Conservation (phyloP, 2,329 filamentous ascomycete genomes). For the Pseudofabraea citricarpa region DNA sequence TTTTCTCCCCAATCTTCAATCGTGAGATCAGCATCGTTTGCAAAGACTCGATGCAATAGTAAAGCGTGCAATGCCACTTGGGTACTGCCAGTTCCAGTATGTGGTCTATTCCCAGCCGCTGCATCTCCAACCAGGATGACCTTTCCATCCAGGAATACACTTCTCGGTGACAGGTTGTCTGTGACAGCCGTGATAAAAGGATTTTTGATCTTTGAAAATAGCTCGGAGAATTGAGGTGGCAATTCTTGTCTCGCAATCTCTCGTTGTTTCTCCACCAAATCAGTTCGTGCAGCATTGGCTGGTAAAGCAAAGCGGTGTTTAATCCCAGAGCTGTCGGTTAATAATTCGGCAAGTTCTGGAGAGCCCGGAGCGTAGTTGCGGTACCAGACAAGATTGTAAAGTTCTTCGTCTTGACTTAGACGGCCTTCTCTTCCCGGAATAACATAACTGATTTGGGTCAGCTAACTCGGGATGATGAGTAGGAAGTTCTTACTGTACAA, state of each 20-base stretch:
- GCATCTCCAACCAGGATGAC: constrained; percentile 39
- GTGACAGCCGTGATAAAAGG: constrained; percentile 38
- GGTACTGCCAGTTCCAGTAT: constrained; percentile 36
- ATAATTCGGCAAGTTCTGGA: constrained; percentile 16
- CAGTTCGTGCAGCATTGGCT: constrained; percentile 3
- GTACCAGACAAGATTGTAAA: constrained; percentile 40
- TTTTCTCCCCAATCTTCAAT: constrained; percentile 4
- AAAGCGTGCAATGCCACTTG: constrained; percentile 29
- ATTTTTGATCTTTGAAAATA: constrained; percentile 32
- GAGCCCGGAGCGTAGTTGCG: constrained; percentile 22
- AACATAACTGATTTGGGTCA: constrained; percentile 28
- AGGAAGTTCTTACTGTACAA: neutral
- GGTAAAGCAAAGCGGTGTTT: constrained; percentile 11
- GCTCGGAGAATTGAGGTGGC: constrained; percentile 18
- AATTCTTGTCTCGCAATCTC: constrained; percentile 1
- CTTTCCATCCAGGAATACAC: constrained; percentile 32
- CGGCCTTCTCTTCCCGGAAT: constrained; percentile 36
- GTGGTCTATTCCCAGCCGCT: constrained; percentile 36
- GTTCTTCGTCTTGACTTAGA: constrained; percentile 30
- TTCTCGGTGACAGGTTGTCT: constrained; percentile 29
- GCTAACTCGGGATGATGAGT: no score
- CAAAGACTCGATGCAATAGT: constrained; percentile 12
- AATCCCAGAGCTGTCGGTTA: constrained; percentile 22
- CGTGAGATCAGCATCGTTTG: constrained; percentile 8
- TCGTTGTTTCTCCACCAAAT: constrained; percentile 2